A percentile compares a stretch with the other conserved stretches of the same genome.
Conservation (phyloP, 106 monocot genomes). For the Amphibolis antarctica region DNA sequence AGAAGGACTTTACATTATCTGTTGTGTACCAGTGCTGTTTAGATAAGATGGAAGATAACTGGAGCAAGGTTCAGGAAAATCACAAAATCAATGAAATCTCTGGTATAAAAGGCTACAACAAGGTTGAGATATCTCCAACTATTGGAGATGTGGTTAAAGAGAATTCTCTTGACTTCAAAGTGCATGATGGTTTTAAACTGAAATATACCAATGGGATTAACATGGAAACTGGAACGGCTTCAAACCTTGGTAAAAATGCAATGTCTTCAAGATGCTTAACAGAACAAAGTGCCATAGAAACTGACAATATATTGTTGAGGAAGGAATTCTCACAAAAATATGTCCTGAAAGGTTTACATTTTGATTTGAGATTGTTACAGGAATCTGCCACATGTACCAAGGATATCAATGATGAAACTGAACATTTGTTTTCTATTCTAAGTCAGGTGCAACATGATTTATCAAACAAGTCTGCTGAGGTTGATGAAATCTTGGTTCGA, state of each 20-base stretch:
- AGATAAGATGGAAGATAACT: constrained; percentile 1
- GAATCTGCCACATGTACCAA: constrained; percentile 27
- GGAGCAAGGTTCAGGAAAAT: not conserved
- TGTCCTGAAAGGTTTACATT: constrained; percentile 25
- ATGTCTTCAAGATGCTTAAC: constrained; percentile 1
- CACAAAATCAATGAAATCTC: not conserved
- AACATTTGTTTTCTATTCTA: constrained; percentile 16
- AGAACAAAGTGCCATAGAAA: constrained; percentile 1
- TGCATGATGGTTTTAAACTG: not conserved
- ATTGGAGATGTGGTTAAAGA: not conserved
- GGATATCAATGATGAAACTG: constrained; percentile 25
- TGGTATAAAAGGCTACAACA: not conserved
- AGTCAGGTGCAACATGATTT: constrained; percentile 29
- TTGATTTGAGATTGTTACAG: constrained; percentile 46
- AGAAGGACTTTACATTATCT: constrained; percentile 15
- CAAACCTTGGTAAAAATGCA: not conserved
- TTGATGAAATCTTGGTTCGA: constrained; percentile 26
- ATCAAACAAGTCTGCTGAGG: constrained; percentile 24
- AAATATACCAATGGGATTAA: not conserved
- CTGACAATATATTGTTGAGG: constrained; percentile 12
- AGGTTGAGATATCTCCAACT: not conserved
- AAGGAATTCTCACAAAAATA: constrained; percentile 29
- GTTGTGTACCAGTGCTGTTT: constrained; percentile 11
- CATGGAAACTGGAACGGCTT: not conserved
- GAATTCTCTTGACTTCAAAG: not conserved